Evolutionary conservation across 208 protist species (phyloP).

Genomic region (Leishmania mexicana): DNA sequence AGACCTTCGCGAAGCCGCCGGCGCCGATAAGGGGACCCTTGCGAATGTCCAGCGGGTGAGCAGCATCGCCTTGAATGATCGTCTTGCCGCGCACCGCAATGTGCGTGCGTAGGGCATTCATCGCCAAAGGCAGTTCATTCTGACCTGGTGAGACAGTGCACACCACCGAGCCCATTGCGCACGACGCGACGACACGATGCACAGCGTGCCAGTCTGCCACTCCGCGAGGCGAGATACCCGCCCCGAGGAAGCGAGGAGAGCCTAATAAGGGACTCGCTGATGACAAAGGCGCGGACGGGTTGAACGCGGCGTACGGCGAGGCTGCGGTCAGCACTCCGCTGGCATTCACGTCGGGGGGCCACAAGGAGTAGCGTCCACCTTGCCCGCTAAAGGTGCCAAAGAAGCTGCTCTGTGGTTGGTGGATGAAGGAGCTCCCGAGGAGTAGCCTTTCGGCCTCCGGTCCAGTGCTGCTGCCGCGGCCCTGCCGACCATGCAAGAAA

Average conservation of each 20-base stretch:
- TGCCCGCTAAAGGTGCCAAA: constrained; percentile 15
- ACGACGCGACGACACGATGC: constrained; percentile 29
- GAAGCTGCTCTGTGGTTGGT: constrained; percentile 30
- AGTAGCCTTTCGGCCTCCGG: constrained; percentile 21
- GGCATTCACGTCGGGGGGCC: constrained; percentile 21
- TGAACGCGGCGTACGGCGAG: constrained; percentile 3
- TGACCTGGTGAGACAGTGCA: constrained; percentile 32
- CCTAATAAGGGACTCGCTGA: constrained; percentile 28
- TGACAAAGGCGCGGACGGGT: background rate
- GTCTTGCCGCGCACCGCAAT: constrained; percentile 63
- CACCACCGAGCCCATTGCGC: constrained; percentile 29
- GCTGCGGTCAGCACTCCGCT: constrained; percentile 23
- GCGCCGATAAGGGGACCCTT: constrained; percentile 76
- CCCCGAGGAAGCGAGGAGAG: constrained; percentile 13
- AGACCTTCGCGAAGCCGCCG: constrained; percentile 89
- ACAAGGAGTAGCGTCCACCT: constrained; percentile 19
- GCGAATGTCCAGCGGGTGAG: constrained; percentile 69
- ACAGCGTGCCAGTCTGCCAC: constrained; percentile 15
- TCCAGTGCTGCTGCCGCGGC: constrained; percentile 27
- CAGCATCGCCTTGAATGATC: constrained; percentile 67
- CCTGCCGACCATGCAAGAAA: constrained; percentile 21
- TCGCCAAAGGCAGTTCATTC: constrained; percentile 50
- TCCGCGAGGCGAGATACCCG: constrained; percentile 12
- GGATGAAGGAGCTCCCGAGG: constrained; percentile 11
- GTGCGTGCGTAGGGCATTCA: constrained; percentile 60